These are phyloP conservation scores for Paxillus ammoniavirescens DNA, from an alignment of 768 basidiomycete species.

Conservation along the genomic window DNA sequence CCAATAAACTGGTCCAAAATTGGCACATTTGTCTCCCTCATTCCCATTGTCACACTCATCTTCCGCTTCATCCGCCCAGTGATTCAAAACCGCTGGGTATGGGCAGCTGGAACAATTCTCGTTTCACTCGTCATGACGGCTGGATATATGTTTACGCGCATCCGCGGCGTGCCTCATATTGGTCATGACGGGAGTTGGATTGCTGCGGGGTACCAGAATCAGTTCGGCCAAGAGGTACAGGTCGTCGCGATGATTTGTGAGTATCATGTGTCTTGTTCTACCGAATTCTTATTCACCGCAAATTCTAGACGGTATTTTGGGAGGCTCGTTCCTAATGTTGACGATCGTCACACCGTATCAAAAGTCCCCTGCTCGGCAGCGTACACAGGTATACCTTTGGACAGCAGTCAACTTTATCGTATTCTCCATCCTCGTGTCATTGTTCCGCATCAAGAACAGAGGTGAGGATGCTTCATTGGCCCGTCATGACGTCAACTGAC, in stretches of 20 bases:
- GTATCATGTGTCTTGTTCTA: conserved; percentile 31
- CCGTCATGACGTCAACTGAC: not conserved
- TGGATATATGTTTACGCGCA: conserved; percentile 96
- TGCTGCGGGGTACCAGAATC: conserved; percentile 83
- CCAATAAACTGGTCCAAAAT: conserved; percentile 74
- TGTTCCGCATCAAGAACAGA: conserved; percentile 91
- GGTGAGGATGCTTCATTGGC: conserved; percentile 43
- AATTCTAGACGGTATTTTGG: conserved; percentile 76
- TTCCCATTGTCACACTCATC: conserved; percentile 47
- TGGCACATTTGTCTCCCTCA: conserved; percentile 43
- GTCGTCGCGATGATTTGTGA: conserved; percentile 83
- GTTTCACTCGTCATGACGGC: conserved; percentile 82
- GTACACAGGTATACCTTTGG: conserved; percentile 90
- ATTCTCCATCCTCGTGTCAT: conserved; percentile 80
- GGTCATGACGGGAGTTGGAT: conserved; percentile 75
- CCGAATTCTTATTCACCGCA: conserved; percentile 3
- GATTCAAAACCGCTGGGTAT: conserved; percentile 71
- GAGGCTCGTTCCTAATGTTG: conserved; percentile 76
- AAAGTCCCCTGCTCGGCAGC: conserved; percentile 69
- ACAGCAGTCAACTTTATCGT: conserved; percentile 75
- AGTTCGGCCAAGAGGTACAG: conserved; percentile 91
- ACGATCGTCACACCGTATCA: conserved; percentile 79
- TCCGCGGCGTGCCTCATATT: conserved; percentile 73
- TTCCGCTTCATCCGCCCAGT: conserved; percentile 64
- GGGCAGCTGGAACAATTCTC: conserved; percentile 63